Base-by-base conservation (phyloP, 1,139 yeast species). In the Zhuliangozyma blackwelliae region DNA sequence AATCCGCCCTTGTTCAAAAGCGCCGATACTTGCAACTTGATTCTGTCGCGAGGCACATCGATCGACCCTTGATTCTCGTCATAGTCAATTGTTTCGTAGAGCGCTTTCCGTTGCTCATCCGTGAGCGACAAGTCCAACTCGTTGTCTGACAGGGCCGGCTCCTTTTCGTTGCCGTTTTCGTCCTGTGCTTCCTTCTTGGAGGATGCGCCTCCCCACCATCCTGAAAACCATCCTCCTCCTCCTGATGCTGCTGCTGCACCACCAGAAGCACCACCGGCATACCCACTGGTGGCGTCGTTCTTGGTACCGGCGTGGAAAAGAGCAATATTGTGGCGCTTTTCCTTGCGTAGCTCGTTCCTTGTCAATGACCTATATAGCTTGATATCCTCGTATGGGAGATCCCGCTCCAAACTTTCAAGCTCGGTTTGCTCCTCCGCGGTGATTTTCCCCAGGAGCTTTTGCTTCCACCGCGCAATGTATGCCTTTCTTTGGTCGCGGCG, bases 71-170 rank as follows among this genome's bases (percentile, higher is more conserved):
- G 46, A 23, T 76, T 66, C 44, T 89, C 96, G 50, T 89, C 87
- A 63, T 84, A 90, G 44, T 90, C 99, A 46, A 94, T 92, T 0
- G 97, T 95, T 44, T 88, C 96, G 54, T 88, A 90, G 11, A 92
- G 70, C 38, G 94, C 98, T 54, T 88, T 71, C 45, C 82, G 68
- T 49, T 85, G 92, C 43, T 82, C 88, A 20, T 81, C 85, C 8
- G 64, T 52, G 30, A 70, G 52, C 2, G 79, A 68, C 48, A 82
- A 61, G n/a, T 58, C 59, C 40, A 32, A 47, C 12, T 42, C 25
- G 3, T 35, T 39, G 3, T 22, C 23, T 9, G 23, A 22, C 4
- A 3, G 16, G 16, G 33, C 52, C 26, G 52, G 36, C 16, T 59
- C 47, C 20, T 54, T 44, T 43, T 45, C 40, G 19, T 40, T 41